phyloP scores from a whole-genome alignment of 306 rosid species.

The Inga laurina region DNA sequence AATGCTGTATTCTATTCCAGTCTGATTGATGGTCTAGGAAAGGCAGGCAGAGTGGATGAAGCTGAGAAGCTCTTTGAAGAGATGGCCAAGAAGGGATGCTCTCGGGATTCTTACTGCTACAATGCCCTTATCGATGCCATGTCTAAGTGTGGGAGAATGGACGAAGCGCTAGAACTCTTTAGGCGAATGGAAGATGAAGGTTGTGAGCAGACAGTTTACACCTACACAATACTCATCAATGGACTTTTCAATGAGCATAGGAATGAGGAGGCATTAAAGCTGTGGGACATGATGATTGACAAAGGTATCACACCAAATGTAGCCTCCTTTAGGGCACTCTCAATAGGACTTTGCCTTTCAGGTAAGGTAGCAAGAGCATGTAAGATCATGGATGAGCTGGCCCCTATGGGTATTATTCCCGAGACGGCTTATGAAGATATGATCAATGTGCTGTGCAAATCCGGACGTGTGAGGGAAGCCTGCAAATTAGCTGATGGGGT shows the following conservation, averaged over 20 bases:
- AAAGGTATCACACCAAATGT: constrained; percentile 79
- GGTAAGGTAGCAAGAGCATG: constrained; percentile 91
- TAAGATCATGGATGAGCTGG: constrained; percentile 84
- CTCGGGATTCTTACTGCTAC: constrained; percentile 72
- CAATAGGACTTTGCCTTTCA: constrained; percentile 78
- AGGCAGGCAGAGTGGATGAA: constrained; percentile 77
- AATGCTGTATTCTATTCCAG: constrained; percentile 81
- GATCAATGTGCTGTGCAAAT: constrained; percentile 78
- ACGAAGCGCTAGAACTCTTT: constrained; percentile 62
- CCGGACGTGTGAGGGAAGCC: constrained; percentile 76
- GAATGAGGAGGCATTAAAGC: constrained; percentile 78
- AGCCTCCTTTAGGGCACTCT: constrained; percentile 86
- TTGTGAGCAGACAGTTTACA: constrained; percentile 77
- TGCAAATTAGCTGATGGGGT: constrained; percentile 95
- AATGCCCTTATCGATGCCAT: constrained; percentile 75
- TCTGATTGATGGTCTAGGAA: constrained; percentile 83
- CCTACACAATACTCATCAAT: constrained; percentile 72
- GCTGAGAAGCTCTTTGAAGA: constrained; percentile 77
- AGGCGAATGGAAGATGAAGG: constrained; percentile 77
- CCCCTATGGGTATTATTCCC: constrained; percentile 80
- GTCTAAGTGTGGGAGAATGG: constrained; percentile 64
- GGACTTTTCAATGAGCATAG: constrained; percentile 70
- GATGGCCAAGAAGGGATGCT: constrained; percentile 65
- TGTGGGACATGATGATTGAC: constrained; percentile 84
- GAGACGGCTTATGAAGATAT: constrained; percentile 82